Conservation (phyloP, 345 rosid species). For the Raphanus sativus region DNA sequence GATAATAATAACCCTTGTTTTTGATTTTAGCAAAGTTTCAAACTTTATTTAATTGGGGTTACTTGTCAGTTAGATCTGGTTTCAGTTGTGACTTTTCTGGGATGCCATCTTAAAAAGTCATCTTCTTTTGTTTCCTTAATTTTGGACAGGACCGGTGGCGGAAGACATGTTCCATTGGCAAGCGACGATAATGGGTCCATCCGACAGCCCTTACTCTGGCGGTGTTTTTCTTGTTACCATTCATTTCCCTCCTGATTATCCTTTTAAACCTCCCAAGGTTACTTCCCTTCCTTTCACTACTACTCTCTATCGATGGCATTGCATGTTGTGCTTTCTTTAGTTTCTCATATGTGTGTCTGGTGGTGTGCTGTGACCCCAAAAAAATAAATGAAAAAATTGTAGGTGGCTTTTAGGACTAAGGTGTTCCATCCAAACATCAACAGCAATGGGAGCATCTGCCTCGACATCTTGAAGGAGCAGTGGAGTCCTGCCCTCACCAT, state of each 20-base stretch:
- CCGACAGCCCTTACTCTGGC: conserved; percentile 76
- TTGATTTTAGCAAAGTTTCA: neutral
- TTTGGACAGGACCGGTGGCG: conserved; percentile 67
- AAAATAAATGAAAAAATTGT: neutral
- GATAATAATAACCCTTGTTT: neutral
- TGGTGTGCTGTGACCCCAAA: conserved; percentile 19
- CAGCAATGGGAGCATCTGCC: conserved; percentile 96
- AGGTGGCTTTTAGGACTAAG: conserved; percentile 97
- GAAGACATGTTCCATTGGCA: conserved; percentile 93
- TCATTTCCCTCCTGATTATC: conserved; percentile 82
- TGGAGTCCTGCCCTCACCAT: conserved; percentile 98
- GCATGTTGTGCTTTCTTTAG: neutral
- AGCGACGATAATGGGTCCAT: conserved; percentile 86
- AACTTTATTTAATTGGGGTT: conserved; percentile 5
- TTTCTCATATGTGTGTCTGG: neutral
- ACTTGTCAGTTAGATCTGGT: conserved; percentile 19
- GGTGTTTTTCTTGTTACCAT: conserved; percentile 78
- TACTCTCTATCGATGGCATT: too few species aligned
- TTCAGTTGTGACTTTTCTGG: neutral
- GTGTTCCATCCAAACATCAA: conserved; percentile 94
- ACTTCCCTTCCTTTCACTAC: neutral
- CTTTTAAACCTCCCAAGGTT: conserved; percentile 84
- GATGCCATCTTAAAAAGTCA: neutral
- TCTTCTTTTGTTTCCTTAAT: neutral
- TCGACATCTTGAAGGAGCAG: conserved; percentile 96